phyloP scores from a whole-genome alignment of 2,329 filamentous ascomycete species.

The Ambrosiella xylebori region DNA sequence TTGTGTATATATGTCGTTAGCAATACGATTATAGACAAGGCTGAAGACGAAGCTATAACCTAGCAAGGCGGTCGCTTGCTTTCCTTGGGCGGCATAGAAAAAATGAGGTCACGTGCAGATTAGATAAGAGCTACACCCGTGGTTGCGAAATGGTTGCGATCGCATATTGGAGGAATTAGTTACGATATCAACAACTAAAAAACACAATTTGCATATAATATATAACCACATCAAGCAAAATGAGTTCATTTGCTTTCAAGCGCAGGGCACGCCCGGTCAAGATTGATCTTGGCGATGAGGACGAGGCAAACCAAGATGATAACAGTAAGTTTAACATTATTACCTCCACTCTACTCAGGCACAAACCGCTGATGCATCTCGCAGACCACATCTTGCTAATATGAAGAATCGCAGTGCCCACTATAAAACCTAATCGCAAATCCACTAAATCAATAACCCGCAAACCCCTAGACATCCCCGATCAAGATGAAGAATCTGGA shows the following conservation, averaged over 20 bases:
- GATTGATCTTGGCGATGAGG: conserved; percentile 47
- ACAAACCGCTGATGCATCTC: not conserved
- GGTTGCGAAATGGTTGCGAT: not conserved
- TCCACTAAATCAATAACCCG: conserved; percentile 38
- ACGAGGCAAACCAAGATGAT: conserved; percentile 6
- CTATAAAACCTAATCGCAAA: conserved; percentile 29
- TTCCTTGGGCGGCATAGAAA: not conserved
- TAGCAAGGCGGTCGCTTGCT: not conserved
- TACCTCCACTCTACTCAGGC: too few species aligned
- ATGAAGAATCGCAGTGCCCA: conserved; percentile 2
- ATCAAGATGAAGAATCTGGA: conserved; percentile 25
- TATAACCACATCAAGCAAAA: conserved; percentile 17
- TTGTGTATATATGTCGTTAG: not conserved
- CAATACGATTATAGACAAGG: conserved; percentile 3
- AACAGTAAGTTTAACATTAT: not conserved
- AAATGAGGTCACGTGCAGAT: conserved; percentile 29
- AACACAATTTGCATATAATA: not conserved
- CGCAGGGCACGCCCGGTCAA: conserved; percentile 65
- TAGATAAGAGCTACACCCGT: conserved; percentile 22
- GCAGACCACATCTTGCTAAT: conserved; percentile 6
- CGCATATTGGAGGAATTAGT: not conserved
- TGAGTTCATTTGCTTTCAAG: conserved; percentile 40
- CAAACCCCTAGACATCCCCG: conserved; percentile 25
- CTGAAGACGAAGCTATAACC: conserved; percentile 1
- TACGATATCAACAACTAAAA: not conserved